Base-by-base conservation (phyloP, 2,329 filamentous ascomycete species). In the Onygenales sp. region DNA sequence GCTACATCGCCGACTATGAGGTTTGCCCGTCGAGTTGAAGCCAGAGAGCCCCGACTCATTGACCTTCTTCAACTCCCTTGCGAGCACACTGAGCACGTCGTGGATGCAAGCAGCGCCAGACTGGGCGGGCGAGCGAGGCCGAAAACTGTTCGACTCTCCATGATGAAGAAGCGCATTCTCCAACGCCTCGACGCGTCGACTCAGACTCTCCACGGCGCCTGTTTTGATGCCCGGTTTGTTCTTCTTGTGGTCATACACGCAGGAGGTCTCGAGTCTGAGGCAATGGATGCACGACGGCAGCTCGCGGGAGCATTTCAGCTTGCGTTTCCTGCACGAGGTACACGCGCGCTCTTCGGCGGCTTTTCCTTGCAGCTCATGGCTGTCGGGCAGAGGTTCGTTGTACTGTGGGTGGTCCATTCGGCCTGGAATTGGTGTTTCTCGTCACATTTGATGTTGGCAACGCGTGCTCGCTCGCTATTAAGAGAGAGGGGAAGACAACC, bases 181-280 rank as follows among this genome's bases (percentile, higher is more conserved):
- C 42, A 63, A 36, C 27, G 53, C 51, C 56, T 61, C 55, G 17
- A 59, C 49, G 54, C 69, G 60, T 51, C 62, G 57, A 49, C 68
- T 68, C 21, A 72, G 54, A 36, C 61, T 65, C 37, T 71, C 69
- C 27, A 73, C 62, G 1, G 67, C 70, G 1, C 70, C 70, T 8
- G 61, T 57, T 54, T 70, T 71, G 52, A 73, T 62, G 2, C 70
- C 69, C 3, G 70, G 70, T 52, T 69, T 72, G 2, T 58, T 60
- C 34, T 62, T 61, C 54, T 65, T 68, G 1, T 58, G 51, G 27
- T 66, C 62, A 52, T 70, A 71, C 8, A 62, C 47, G 52, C 68
- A 70, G 27, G 37, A 40, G 56, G 39, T 54, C 68, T 64, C 57
- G 10, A 66, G 55, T 54, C 64, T 58, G 31, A 54, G 57, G 56